These are phyloP conservation scores for Picochlorum sp. DNA, from an alignment of 139 green algal species.

Conservation along the genomic window DNA sequence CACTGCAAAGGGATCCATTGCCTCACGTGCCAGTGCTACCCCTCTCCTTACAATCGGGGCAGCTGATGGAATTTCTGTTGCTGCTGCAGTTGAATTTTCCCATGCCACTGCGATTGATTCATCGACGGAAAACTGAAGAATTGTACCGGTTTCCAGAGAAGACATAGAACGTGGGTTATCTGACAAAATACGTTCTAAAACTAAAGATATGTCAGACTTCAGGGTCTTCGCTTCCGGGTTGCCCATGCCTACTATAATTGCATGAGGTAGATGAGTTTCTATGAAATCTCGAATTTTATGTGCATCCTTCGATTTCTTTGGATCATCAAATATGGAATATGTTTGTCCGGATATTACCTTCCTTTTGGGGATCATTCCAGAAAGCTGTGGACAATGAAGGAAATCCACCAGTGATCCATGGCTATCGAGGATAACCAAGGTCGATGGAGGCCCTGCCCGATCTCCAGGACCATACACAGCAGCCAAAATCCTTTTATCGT, in stretches of 20 bases:
- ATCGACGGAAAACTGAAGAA: constrained; percentile 48
- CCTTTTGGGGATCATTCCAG: neutral
- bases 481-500: constrained; percentile 50
- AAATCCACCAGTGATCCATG: constrained; percentile 21
- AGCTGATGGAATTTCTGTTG: constrained; percentile 49
- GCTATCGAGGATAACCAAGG: constrained; percentile 57
- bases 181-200: constrained; percentile 48
- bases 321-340: constrained; percentile 32
- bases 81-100: constrained; percentile 49
- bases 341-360: neutral
- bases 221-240: constrained; percentile 43
- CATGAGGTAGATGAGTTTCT: constrained; percentile 62
- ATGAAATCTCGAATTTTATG: constrained; percentile 52
- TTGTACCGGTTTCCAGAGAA: constrained; percentile 23
- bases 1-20: constrained; percentile 76
- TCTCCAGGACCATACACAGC: constrained; percentile 49
- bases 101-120: constrained; percentile 68
- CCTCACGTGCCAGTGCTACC: constrained; percentile 62
- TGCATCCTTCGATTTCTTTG: constrained; percentile 33
- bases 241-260: constrained; percentile 57
- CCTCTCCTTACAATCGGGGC: constrained; percentile 58
- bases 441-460: constrained; percentile 35
- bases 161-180: constrained; percentile 27
- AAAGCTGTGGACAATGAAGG: constrained; percentile 24
- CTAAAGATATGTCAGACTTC: constrained; percentile 41